Percentiles rank a stretch among this genome's conserved stretches.
Evolutionary conservation across 106 monocot genomes (phyloP).

Genomic region (Acorus gramineus): DNA sequence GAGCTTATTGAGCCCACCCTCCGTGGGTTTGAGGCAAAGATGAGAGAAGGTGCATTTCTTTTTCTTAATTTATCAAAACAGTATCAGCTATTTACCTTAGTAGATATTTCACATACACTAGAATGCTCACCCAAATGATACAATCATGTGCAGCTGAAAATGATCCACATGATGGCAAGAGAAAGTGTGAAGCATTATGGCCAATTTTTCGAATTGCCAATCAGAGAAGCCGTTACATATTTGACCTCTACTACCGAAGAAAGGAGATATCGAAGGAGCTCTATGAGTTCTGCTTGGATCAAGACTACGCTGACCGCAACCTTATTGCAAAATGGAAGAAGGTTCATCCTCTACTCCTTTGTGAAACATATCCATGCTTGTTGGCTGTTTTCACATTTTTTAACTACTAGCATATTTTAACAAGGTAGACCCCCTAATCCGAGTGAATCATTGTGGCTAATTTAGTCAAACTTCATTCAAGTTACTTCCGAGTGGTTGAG

Average conservation of each 20-base stretch:
- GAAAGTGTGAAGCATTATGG: constrained; percentile 88
- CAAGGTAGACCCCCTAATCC: no score
- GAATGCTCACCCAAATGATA: background rate
- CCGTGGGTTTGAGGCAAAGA: constrained; percentile 78
- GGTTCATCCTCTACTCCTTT: constrained; percentile 12
- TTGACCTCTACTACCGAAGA: constrained; percentile 74
- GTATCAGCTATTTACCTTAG: no score
- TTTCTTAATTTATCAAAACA: no score
- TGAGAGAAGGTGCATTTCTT: constrained; percentile 71
- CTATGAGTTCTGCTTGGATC: constrained; percentile 86
- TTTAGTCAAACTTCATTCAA: no score
- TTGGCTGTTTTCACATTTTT: no score
- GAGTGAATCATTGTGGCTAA: no score
- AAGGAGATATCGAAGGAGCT: constrained; percentile 87
- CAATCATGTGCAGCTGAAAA: constrained; percentile 50
- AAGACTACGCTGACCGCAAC: constrained; percentile 84
- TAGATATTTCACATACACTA: no score
- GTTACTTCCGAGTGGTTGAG: no score
- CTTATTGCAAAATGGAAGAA: constrained; percentile 99
- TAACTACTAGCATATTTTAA: no score
- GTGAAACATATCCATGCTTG: no score
- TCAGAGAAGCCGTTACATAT: constrained; percentile 83
- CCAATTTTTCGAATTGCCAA: constrained; percentile 75
- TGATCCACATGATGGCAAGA: constrained; percentile 91
- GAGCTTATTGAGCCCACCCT: constrained; percentile 93